phyloP scores from a whole-genome alignment of 805 yeast genomes.

The Candida yuanshanica region DNA sequence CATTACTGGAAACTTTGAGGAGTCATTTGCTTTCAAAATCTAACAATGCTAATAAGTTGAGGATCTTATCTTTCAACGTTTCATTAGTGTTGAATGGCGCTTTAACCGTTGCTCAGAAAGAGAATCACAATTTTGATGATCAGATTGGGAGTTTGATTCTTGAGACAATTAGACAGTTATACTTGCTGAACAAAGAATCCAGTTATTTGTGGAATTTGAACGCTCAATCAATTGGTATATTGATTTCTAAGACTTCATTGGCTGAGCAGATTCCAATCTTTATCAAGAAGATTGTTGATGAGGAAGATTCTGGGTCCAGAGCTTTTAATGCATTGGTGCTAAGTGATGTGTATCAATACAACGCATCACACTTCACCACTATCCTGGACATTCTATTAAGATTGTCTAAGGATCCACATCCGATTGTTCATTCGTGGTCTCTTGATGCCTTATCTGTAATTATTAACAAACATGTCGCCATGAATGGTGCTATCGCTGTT shows the following conservation, averaged over 20 bases:
- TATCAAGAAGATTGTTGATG: conserved; percentile 62
- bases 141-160: conserved; percentile 40
- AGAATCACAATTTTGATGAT: conserved; percentile 24
- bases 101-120: conserved; percentile 22
- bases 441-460: conserved; percentile 52
- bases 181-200: conserved; percentile 2
- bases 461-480: conserved; percentile 48
- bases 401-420: conserved; percentile 75
- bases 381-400: conserved; percentile 54
- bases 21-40: conserved; percentile 42
- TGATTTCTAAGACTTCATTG: conserved; percentile 32
- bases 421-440: conserved; percentile 72
- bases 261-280: conserved; percentile 44
- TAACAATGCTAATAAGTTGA: conserved; percentile 27
- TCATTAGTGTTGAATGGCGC: conserved; percentile 59
- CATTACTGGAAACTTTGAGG: conserved; percentile 77
- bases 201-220: conserved; percentile 39
- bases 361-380: conserved; percentile 35
- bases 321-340: conserved; percentile 49
- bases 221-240: conserved; percentile 54
- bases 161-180: conserved; percentile 40
- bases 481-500: conserved; percentile 38
- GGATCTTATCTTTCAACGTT: conserved; percentile 55
- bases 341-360: conserved; percentile 39
- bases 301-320: conserved; percentile 58